Evolutionary conservation across 495 filamentous ascomycete genomes (phyloP), one percentile per base, ranked within the genome.

Genomic region (Penicillium waksmanii): DNA sequence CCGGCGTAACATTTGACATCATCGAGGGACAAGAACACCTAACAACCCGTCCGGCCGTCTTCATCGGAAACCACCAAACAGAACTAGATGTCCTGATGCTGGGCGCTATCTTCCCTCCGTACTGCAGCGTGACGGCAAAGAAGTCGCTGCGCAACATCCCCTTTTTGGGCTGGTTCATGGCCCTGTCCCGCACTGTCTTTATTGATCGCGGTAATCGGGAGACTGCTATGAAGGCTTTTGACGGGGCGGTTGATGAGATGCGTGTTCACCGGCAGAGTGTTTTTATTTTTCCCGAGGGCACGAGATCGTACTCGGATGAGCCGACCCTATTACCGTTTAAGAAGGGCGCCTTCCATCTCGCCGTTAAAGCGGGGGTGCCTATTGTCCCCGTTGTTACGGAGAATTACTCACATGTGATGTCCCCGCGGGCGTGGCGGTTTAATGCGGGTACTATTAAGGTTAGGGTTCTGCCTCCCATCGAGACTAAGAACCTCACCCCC

Each of bases 151-250:
- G 87, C 64, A 84, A 82, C 46, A 73, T 87, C n/a, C 95, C 95
- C 2, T 88, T 99, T 70, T 79, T 99, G 44, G 95, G 95, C 52
- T 96, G 92, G 94, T 99, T 96, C 77, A 98, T 98, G 96, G 66
- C 85, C 38, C 81, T 98, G 19, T 90, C 86, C 42, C 91, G 92
- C 51, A 90, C 91, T 58, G 88, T 99, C 46, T 99, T 98, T 73
- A 96, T 99, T 77, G 91, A 99, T 69, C 88, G 95, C 64, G 80
- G 83, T 50, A 96, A 96, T 67, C 85, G 85, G 35, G 79, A 85
- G 58, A 89, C 87, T 44, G 92, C 95, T n/a, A 82, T 92, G 57
- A 83, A 87, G 58, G 93, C 92, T 3, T 97, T 99, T 80, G 84
- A 88, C 54, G 84, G 87, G 42, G 95, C 95, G 15, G 89, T 90